Evolutionary conservation across 2,329 filamentous ascomycete genomes (phyloP), one percentile per base, ranked within the genome.

Genomic region (Monascus ruber): DNA sequence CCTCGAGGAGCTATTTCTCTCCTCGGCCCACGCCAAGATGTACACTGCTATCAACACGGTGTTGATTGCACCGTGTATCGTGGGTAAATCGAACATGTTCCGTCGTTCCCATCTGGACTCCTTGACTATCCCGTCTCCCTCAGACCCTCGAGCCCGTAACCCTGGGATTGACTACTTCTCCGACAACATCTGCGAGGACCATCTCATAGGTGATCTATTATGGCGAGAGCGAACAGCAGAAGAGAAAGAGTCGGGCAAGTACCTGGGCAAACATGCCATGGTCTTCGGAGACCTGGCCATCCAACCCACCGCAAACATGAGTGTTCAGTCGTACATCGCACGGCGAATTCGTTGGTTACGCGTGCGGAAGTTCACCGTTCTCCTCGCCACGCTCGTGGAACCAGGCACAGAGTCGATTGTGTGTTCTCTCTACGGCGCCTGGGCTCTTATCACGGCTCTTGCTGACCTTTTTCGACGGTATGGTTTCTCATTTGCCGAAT

Each of bases 41-140:
- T 98, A 98, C 67, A 83, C 82, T 6, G 91, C 89, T 44, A 98
- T 98, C 72, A 96, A 96, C 63, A 85, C 85, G 0, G 85, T 95
- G 10, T 74, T 83, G 3, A 67, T 96, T 38, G 91, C 91, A 0
- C 91, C 93, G 6, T 98, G 91, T 62, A 83, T 94, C 42, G 82
- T 96, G 24, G 91, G 91, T 37, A 98, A 98, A 67, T 94, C 86
- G 54, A 96, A 93, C 66, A 96, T 98, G 88, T 98, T 96, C 65
- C 83, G 91, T 42, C 85, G 83, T 45, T 85, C 85, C 0, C 89
- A 98, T 53, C 77, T 98, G 29, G 77, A 95, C 61, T 74, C 75
- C 47, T 75, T 91, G 6, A 81, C 78, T 1, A 52, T 62, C 0
- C 50, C 56, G n/a, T 80, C 79, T 27, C 38, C 62, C 54, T 47